phyloP scores from a whole-genome alignment of 1,139 yeast species.

The Pichia sp. region DNA sequence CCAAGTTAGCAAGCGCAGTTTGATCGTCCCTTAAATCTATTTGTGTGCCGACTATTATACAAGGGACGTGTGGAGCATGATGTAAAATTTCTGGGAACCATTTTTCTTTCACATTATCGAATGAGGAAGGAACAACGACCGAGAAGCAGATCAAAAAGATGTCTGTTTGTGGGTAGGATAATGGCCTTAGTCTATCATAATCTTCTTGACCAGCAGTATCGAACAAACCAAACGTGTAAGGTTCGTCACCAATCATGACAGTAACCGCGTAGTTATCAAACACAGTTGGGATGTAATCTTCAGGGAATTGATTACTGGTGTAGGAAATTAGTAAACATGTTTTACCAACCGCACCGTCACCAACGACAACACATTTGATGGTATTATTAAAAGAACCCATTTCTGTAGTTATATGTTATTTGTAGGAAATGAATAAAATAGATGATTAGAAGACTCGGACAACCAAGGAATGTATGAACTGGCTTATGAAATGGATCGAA shows the following conservation, averaged over 20 bases:
- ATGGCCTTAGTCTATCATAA: slow-evolving; percentile 93
- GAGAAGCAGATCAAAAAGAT: slow-evolving; percentile 93
- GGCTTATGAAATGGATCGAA: background rate
- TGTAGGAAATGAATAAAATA: background rate
- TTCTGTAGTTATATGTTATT: background rate
- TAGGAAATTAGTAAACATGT: slow-evolving; percentile 88
- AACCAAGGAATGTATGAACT: background rate
- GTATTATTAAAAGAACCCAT: slow-evolving; percentile 36
- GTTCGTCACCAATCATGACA: slow-evolving; percentile 97
- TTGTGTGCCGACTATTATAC: slow-evolving; percentile 94
- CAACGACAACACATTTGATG: slow-evolving; percentile 93
- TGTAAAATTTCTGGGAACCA: slow-evolving; percentile 99
- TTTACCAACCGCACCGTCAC: slow-evolving; percentile 97
- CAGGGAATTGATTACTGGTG: slow-evolving; percentile 82
- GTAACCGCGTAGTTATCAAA: slow-evolving; percentile 97
- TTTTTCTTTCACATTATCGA: slow-evolving; percentile 94
- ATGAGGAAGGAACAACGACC: slow-evolving; percentile 95
- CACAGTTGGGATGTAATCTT: slow-evolving; percentile 85
- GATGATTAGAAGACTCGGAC: background rate
- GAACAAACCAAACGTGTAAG: slow-evolving; percentile 89
- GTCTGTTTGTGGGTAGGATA: slow-evolving; percentile 94
- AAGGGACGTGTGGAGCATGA: slow-evolving; percentile 97
- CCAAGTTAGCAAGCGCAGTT: slow-evolving; percentile 80
- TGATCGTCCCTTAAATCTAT: slow-evolving; percentile 92
- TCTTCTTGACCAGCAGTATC: slow-evolving; percentile 99